Evolutionary conservation across 176 grass and related monocot species (phyloP), one percentile per base, ranked within the genome.

Genomic region (Lolium multiflorum): DNA sequence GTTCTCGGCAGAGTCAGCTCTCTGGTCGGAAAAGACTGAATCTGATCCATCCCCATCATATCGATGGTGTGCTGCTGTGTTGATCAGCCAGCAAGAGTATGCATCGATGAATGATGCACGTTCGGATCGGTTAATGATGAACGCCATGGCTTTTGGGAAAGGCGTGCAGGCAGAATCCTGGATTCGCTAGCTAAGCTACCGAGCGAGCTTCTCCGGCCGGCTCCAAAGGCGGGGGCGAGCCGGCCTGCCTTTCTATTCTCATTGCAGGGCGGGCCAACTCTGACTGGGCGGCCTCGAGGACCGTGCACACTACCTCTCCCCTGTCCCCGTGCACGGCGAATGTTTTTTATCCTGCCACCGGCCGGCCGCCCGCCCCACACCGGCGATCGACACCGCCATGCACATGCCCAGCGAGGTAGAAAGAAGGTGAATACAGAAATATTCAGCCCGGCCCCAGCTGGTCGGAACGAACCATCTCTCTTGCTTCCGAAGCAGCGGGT

Each of bases 81-180:
- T n/a, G 13, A 43, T 7, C 87, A 62, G n/a, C n/a, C n/a, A n/a
- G n/a, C n/a, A n/a, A n/a, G n/a, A n/a, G n/a, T n/a, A n/a, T n/a
- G n/a, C n/a, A n/a, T n/a, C n/a, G n/a, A n/a, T 65, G 21, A 74
- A 51, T 51, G 46, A 66, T 22, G 77, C 82, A 49, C 82, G 77
- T n/a, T 79, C 38, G 38, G 38, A 39, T 39, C 38, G 38, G 38
- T 4, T 26, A 67, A 76, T 85, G 77, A 89, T 86, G 59, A 77
- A 2, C 43, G 2, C 81, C 83, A 60, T 71, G 83, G 70, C 83
- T 90, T 77, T 86, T 68, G 11, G 14, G 72, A 82, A 90, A 82
- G 61, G 61, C 78, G 84, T 69, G 80, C 78, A 64, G 20, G 73
- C 14, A 64, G 49, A 48, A 67, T 59, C 83, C 62, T 61, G 43